Evolutionary conservation across 169 alveolate genomes (phyloP).

Genomic region (Condylostoma magnum): DNA sequence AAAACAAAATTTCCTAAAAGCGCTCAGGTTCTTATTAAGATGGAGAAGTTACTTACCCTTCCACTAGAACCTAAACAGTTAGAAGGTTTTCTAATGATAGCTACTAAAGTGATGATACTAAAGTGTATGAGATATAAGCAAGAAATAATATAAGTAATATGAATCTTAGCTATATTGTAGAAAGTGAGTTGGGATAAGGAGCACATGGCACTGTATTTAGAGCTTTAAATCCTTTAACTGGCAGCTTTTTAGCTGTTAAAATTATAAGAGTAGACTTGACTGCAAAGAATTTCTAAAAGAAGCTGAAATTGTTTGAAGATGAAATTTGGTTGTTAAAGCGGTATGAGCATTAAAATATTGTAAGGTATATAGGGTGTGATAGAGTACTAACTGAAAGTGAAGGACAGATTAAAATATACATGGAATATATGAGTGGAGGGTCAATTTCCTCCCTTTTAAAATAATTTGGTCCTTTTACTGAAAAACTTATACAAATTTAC

Average conservation of each 20-base stretch:
- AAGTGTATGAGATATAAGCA: too few relatives aligned
- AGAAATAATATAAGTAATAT: too few relatives aligned
- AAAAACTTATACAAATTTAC: constrained; percentile 51
- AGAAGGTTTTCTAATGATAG: too few relatives aligned
- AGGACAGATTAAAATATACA: constrained; percentile 55
- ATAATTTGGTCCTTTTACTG: constrained; percentile 60
- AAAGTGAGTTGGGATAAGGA: too few relatives aligned
- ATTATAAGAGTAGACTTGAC: constrained; percentile 33
- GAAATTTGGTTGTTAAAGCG: constrained; percentile 68
- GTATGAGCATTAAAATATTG: constrained; percentile 62
- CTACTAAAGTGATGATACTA: too few relatives aligned
- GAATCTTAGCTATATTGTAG: too few relatives aligned
- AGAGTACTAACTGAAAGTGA: constrained; percentile 28
- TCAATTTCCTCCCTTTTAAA: constrained; percentile 44
- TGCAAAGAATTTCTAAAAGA: constrained; percentile 14
- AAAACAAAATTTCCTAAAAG: too few relatives aligned
- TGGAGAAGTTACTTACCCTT: too few relatives aligned
- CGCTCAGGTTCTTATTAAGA: too few relatives aligned
- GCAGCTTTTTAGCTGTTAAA: constrained; percentile 43
- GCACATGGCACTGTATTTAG: constrained; percentile 54
- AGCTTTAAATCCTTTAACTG: constrained; percentile 34
- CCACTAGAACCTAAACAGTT: too few relatives aligned
- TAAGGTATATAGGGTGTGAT: constrained; percentile 69
- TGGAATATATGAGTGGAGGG: constrained; percentile 79
- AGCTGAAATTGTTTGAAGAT: constrained; percentile 31